Evolutionary conservation across 148 eudicot species (phyloP), one percentile per base, ranked within the genome.

Genomic region (Arctostaphylos glauca): DNA sequence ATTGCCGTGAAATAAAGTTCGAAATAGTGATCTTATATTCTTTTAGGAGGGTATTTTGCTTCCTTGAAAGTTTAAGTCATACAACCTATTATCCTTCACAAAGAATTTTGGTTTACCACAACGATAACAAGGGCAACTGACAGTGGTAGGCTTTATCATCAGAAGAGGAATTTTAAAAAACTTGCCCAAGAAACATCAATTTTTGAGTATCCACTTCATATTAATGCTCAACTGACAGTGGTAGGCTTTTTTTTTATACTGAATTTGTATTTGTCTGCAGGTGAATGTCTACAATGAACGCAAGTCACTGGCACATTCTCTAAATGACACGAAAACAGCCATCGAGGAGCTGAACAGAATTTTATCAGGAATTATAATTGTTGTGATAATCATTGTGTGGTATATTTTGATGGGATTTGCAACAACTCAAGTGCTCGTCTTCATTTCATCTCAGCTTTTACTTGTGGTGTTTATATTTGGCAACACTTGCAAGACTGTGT

Each of bases 301-400:
- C n/a, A 95, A 90, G 87, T 89, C 90, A 59, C 90, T 95, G 47
- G 92, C 93, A 4, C 93, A 88, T 88, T 92, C 98, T 41, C 84
- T 95, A 7, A 87, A 84, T 43, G 98, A 95, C 77, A 89, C 98
- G 0, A 94, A 95, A 86, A 94, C 98, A 79, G 98, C 96, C 9
- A 91, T 95, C 50, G 91, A 95, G 55, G 92, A 94, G 84, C 86
- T 95, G 76, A 92, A 94, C 89, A 91, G 81, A 80, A 55, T 94
- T 68, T 87, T 86, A 43, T 88, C 94, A 6, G 91, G 80, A 8
- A 48, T 89, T 47, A 78, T 88, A 60, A 21, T 89, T 67, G 50
- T 94, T 16, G 84, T 89, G 64, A 88, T 86, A 68, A 47, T 87
- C 15, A 87, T 96, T 66, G 90, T 92, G 6, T 94, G 97, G 94